A percentile compares a stretch with the other conserved stretches of the same genome.
phyloP scores from a whole-genome alignment of 345 rosid species.

The Corymbia maculata region DNA sequence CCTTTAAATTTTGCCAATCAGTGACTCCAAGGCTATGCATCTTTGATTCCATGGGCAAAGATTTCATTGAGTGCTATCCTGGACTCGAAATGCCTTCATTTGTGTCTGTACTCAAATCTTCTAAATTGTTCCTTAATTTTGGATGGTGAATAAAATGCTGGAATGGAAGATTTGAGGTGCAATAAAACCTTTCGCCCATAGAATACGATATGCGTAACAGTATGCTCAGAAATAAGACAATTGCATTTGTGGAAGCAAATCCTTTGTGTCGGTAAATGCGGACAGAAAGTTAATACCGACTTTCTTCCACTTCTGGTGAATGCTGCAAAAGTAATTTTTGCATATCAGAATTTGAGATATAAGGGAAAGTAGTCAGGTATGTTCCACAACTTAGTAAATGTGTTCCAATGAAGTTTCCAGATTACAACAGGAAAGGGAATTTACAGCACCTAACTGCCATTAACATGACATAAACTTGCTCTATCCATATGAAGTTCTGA shows the following conservation, averaged over 20 bases:
- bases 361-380: neutral
- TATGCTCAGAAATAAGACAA: neutral
- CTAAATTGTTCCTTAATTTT: neutral
- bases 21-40: neutral
- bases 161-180: neutral
- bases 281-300: no score
- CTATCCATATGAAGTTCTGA: neutral
- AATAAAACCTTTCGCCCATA: no score
- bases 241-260: neutral
- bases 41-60: neutral
- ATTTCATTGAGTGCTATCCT: rapidly evolving
- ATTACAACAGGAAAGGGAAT: neutral
- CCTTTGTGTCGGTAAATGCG: neutral
- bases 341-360: neutral
- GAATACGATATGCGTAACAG: neutral
- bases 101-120: neutral
- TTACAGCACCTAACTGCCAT: neutral
- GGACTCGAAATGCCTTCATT: neutral
- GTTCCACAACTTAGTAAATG: neutral
- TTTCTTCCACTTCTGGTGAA: neutral
- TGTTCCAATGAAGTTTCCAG: neutral
- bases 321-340: neutral
- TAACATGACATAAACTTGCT: neutral
- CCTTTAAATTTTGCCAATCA: neutral
- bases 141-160: neutral